A percentile compares a stretch with the other conserved stretches of the same genome.
Evolutionary conservation across 768 basidiomycete species (phyloP).

Genomic region (Rhodotorula diobovata): DNA sequence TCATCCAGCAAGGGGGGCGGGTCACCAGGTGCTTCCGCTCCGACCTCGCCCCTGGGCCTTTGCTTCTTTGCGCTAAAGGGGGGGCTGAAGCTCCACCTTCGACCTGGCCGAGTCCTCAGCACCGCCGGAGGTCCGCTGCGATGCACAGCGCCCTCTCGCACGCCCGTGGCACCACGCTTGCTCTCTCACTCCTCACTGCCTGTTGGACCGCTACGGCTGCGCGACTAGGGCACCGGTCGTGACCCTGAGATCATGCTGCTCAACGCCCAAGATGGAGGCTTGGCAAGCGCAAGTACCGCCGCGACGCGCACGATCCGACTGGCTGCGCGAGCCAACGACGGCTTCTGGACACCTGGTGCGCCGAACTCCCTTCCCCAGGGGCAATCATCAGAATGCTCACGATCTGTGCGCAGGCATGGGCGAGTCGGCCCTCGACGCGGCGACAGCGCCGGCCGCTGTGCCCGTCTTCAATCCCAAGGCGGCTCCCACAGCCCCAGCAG

Average conservation of each 20-base stretch:
- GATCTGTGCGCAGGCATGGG: constrained; percentile 1
- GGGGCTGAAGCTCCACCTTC: too few relatives aligned
- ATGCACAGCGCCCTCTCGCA: too few relatives aligned
- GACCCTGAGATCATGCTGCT: too few relatives aligned
- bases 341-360: constrained; percentile 17
- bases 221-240: too few relatives aligned
- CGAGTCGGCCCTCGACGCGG: not conserved
- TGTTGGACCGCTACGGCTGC: too few relatives aligned
- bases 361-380: not conserved
- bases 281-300: not conserved
- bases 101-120: too few relatives aligned
- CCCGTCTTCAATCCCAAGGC: not conserved
- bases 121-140: too few relatives aligned
- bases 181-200: not conserved
- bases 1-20: not conserved
- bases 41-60: too few relatives aligned
- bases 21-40: too few relatives aligned
- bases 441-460: not conserved
- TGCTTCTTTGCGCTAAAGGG: not conserved
- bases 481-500: not conserved
- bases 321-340: constrained; percentile 8
- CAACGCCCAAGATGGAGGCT: too few relatives aligned
- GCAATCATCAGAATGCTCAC: not conserved
- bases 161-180: not conserved
- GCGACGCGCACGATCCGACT: too few relatives aligned